Base-by-base conservation (phyloP, 352 stramenopile species). In the Phytopythium ostracodes region DNA sequence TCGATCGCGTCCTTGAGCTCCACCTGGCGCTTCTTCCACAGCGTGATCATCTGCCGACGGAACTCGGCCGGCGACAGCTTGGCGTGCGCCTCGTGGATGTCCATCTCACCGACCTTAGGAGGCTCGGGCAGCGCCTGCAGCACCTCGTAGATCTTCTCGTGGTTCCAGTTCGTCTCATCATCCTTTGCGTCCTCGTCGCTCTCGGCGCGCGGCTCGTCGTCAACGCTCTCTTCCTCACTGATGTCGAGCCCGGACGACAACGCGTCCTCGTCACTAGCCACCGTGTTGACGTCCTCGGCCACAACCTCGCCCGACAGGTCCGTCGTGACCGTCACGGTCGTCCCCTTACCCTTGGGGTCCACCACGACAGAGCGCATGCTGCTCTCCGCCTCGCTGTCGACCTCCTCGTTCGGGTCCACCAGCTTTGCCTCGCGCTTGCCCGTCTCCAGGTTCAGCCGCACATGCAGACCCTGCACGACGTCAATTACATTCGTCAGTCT, bases 141-240 rank as follows among this genome's bases (percentile, higher is more conserved):
- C 53, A 88, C 76, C 49, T 95, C 85, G 55, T 88, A 92, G 35
- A 95, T 92, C 63, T 92, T 93, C n/a, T 95, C 86, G 43, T 91
- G 79, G 64, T 93, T 93, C 79, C 83, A 91, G 55, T 89, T 76
- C 2, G 80, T 81, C 36, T 92, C 80, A 31, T 85, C 75, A 10
- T 70, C 36, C 17, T 63, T 53, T 1, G 18, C 36, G 2, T 46
- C 33, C 11, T 36, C 35, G 0, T 63, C 63, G 3, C 8, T 35
- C 7, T 59, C 55, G 24, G 38, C 43, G 25, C 0, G 20, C 35
- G 27, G 10, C 27, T 69, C 50, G 15, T 49, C 44, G 0, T 63
- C 51, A 29, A 46, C 2, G 36, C 33, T 42, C 17, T 44, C 62
- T 27, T 62, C 57, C 24, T 66, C 49, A 24, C 15, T 51, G 33